Evolutionary conservation across 768 basidiomycete species (phyloP), one percentile per base, ranked within the genome.

Genomic region (Serendipita vermifera): DNA sequence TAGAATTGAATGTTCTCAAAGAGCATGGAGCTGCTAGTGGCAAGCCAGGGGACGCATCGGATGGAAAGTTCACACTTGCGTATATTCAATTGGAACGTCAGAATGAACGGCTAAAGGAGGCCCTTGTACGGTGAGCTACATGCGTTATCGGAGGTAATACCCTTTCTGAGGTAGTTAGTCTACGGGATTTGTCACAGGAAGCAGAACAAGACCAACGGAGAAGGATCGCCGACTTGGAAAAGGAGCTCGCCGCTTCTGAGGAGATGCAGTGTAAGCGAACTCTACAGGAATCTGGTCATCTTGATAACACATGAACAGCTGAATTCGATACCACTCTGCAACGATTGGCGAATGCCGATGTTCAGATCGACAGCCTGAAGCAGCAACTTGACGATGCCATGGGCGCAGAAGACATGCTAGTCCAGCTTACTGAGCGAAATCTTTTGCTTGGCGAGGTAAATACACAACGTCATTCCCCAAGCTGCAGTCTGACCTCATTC

Each of bases 341-440:
- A 60, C 88, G 87, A 64, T 77, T 97, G 3, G 73, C 85, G 33
- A 89, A 90, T 63, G 90, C 96, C 2, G 93, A 97, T 64, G 76
- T 77, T 3, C 89, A 94, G 62, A 83, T 98, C 29, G 94, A 94
- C 59, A 89, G 94, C 57, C 79, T 99, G 59, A 97, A 98, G 67
- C 64, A 81, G 9, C 94, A 98, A 67, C 79, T 98, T 2, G 96
- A 99, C 63, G 92, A 93, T 67, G 90, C 96, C 0, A 73, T 94
- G 1, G 90, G 88, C 14, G 92, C 92, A 0, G 94, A 98, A 67
- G 96, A 99, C 59, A 86, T 99, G 78, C 79, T 98, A 13, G 90
- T 96, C 20, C 85, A 89, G 63, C 75, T 99, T 40, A 99, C 94
- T 0, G 94, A 96, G 63, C 81, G 93, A 3, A 98, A 96, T 65